These are phyloP conservation scores for Paraconiothyrium sp. DNA, from an alignment of 2,329 filamentous ascomycete species.

Conservation along the genomic window DNA sequence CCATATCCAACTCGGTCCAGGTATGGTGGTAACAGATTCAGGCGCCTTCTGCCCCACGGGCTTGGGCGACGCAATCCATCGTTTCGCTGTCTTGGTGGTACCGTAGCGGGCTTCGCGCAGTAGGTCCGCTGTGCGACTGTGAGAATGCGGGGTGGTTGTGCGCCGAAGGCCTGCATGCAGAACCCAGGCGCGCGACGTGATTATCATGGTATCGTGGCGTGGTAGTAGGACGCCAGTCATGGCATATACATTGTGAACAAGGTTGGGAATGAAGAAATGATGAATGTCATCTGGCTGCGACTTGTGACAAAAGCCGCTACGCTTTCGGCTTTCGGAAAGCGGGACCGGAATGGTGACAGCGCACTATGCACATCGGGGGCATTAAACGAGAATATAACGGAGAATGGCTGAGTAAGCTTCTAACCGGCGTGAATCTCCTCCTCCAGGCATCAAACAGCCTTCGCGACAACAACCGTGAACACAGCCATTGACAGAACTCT, in stretches of 20 bases:
- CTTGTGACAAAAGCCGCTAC: conserved; percentile 29
- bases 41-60: conserved; percentile 31
- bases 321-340: conserved; percentile 37
- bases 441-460: background rate
- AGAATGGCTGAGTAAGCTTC: background rate
- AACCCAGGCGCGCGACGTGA: conserved; percentile 38
- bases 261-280: conserved; percentile 5
- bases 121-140: background rate
- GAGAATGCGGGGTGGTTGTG: conserved; percentile 23
- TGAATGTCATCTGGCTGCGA: conserved; percentile 26
- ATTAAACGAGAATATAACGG: conserved; percentile 1
- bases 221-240: conserved; percentile 22
- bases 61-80: conserved; percentile 31
- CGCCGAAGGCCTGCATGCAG: conserved; percentile 33
- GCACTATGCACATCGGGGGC: background rate
- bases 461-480: background rate
- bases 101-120: conserved; percentile 8
- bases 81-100: conserved; percentile 5
- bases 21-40: conserved; percentile 45
- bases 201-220: conserved; percentile 40
- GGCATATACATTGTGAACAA: conserved; percentile 6
- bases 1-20: conserved; percentile 57
- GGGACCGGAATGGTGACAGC: conserved; percentile 21
- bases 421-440: background rate
- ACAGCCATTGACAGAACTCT: background rate